phyloP scores from a whole-genome alignment of 768 basidiomycete genomes.

The Leccinum subtestaceum region DNA sequence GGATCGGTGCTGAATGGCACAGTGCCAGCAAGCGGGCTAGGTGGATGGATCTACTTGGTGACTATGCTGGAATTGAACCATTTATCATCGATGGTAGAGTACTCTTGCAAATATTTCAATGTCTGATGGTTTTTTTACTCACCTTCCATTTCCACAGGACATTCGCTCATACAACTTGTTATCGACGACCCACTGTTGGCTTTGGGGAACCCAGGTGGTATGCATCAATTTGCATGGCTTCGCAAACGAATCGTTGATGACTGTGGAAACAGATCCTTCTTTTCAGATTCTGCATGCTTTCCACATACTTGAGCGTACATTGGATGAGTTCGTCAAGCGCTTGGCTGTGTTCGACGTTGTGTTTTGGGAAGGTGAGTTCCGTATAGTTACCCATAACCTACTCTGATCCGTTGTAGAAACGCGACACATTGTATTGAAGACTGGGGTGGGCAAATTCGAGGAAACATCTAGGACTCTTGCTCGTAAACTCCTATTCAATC shows the following conservation, averaged over 20 bases:
- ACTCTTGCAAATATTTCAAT: neutral
- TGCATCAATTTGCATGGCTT: slow-evolving; percentile 1
- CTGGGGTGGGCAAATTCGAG: slow-evolving; percentile 35
- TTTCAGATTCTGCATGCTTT: slow-evolving; percentile 67
- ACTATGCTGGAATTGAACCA: slow-evolving; percentile 64
- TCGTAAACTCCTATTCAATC: slow-evolving; percentile 48
- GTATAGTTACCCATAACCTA: neutral
- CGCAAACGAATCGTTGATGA: neutral
- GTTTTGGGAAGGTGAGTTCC: slow-evolving; percentile 52
- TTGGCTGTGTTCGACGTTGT: slow-evolving; percentile 59
- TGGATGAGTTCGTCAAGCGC: slow-evolving; percentile 48
- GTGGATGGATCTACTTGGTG: slow-evolving; percentile 72
- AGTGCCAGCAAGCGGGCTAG: slow-evolving; percentile 35
- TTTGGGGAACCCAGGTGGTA: slow-evolving; percentile 48
- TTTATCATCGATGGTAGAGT: slow-evolving; percentile 61
- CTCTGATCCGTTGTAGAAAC: slow-evolving; percentile 34
- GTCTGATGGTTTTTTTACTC: neutral
- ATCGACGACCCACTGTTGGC: slow-evolving; percentile 62
- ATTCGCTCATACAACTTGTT: slow-evolving; percentile 57
- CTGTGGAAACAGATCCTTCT: slow-evolving; percentile 38
- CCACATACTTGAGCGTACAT: slow-evolving; percentile 48
- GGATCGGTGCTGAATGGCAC: slow-evolving; percentile 39
- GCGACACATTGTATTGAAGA: slow-evolving; percentile 41
- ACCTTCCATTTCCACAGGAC: slow-evolving; percentile 39
- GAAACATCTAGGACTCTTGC: slow-evolving; percentile 52